Conservation (phyloP, 192 early-diverging fungal species). For the Coemansia sp. region DNA sequence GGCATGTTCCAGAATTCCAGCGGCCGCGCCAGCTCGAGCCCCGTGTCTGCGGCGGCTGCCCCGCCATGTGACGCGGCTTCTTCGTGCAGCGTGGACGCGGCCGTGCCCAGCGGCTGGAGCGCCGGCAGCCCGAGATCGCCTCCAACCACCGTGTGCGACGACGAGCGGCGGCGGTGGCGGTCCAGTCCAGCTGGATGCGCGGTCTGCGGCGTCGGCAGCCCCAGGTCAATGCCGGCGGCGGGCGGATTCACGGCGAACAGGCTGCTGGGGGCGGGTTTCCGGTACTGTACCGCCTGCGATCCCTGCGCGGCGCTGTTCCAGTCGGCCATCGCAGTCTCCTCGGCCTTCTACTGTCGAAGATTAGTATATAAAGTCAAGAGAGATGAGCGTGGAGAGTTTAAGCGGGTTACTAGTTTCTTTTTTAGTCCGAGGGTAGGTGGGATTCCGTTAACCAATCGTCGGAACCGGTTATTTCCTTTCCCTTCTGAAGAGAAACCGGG, state of each 20-base stretch:
- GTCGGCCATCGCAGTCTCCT: constrained; percentile 5
- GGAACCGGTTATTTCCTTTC: too few species aligned
- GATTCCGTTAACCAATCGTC: too few species aligned
- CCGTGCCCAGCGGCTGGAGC: constrained; percentile 1
- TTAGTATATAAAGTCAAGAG: too few species aligned
- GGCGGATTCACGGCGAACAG: background rate
- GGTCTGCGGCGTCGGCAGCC: background rate
- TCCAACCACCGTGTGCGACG: constrained; percentile 27
- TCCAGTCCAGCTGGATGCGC: constrained; percentile 10
- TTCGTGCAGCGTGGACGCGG: constrained; percentile 2
- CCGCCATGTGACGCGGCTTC: too few species aligned
- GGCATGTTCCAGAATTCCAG: constrained; percentile 38
- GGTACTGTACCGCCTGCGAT: background rate
- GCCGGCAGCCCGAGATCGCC: background rate
- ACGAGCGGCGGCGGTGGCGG: constrained; percentile 17
- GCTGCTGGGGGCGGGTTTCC: background rate
- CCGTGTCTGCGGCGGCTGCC: constrained; percentile 2
- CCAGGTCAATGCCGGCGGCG: too few species aligned
- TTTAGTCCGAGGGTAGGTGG: too few species aligned
- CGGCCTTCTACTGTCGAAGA: too few species aligned
- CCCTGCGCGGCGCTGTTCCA: background rate
- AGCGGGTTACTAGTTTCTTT: too few species aligned
- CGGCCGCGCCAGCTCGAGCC: constrained; percentile 44
- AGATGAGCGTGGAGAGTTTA: too few species aligned
- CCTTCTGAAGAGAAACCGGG: too few species aligned